phyloP scores from a whole-genome alignment of 495 filamentous ascomycete species.

The Elaphomyces granulatus region DNA sequence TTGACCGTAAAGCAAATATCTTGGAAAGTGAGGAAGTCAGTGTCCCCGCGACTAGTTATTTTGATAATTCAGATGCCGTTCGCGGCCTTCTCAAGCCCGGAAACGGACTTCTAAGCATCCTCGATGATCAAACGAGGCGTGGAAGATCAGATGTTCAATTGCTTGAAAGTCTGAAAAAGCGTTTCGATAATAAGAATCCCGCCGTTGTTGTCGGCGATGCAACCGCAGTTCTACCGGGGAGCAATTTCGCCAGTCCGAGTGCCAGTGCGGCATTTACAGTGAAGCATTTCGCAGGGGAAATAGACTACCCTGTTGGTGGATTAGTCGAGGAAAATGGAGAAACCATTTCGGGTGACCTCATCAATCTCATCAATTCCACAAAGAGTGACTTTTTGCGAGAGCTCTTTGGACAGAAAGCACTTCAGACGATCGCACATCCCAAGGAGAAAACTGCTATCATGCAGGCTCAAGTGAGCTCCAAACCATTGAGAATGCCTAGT shows the following conservation, averaged over 20 bases:
- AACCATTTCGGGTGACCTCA: conserved; percentile 84
- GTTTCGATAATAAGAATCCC: conserved; percentile 87
- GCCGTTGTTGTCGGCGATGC: conserved; percentile 63
- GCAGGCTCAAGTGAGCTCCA: conserved; percentile 92
- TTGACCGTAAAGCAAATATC: conserved; percentile 80
- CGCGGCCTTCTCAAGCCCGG: conserved; percentile 78
- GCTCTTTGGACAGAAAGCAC: conserved; percentile 83
- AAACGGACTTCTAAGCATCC: conserved; percentile 83
- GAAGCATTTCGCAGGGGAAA: conserved; percentile 88
- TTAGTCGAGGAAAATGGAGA: conserved; percentile 92
- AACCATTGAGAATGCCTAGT: conserved; percentile 80
- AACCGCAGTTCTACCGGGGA: conserved; percentile 54
- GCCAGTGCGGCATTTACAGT: conserved; percentile 68
- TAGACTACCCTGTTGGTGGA: conserved; percentile 81
- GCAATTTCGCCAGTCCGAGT: conserved; percentile 70
- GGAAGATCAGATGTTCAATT: conserved; percentile 80
- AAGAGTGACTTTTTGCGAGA: conserved; percentile 78
- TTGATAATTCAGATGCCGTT: conserved; percentile 91
- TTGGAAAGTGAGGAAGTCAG: conserved; percentile 83
- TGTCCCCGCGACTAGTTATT: conserved; percentile 86
- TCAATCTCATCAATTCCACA: conserved; percentile 84
- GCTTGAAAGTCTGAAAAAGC: conserved; percentile 74
- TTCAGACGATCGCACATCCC: conserved; percentile 81
- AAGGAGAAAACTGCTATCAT: conserved; percentile 82
- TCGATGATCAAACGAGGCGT: conserved; percentile 87